Evolutionary conservation across 306 rosid species (phyloP).

Genomic region (Medicago arabica): DNA sequence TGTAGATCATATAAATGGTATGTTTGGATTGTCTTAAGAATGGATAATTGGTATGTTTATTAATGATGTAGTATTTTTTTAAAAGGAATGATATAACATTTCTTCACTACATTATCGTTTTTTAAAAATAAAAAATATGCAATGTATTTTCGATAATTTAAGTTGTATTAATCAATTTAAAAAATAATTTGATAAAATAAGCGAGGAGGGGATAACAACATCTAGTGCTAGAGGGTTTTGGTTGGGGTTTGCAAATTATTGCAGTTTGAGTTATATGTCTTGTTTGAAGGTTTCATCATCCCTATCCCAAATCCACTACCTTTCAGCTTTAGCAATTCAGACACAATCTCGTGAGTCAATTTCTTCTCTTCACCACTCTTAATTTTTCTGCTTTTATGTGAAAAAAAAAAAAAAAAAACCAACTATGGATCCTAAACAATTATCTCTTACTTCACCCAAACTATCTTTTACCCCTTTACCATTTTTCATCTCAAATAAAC

Average conservation of each 20-base stretch:
- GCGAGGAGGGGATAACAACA: background rate
- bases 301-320: too few species aligned
- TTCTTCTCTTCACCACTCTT: background rate
- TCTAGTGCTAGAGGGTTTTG: constrained; percentile 32
- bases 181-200: background rate
- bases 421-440: constrained; percentile 56
- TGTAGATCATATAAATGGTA: too few species aligned
- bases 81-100: too few species aligned
- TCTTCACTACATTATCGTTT: too few species aligned
- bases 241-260: constrained; percentile 13
- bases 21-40: too few species aligned
- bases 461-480: constrained; percentile 52
- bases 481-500: constrained; percentile 54
- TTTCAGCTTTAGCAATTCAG: background rate
- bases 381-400: background rate
- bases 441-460: constrained; percentile 53
- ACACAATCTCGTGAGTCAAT: constrained; percentile 25
- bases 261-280: background rate
- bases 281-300: background rate
- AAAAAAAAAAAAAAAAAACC: background rate
- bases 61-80: too few species aligned
- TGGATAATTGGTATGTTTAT: too few species aligned
- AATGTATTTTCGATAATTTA: background rate
- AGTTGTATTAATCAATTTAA: background rate
- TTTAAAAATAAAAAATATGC: too few species aligned